Percentiles rank a stretch among this genome's conserved stretches.
These are phyloP conservation scores for Candida argentea DNA, from an alignment of 805 yeast genomes.

Conservation along the genomic window DNA sequence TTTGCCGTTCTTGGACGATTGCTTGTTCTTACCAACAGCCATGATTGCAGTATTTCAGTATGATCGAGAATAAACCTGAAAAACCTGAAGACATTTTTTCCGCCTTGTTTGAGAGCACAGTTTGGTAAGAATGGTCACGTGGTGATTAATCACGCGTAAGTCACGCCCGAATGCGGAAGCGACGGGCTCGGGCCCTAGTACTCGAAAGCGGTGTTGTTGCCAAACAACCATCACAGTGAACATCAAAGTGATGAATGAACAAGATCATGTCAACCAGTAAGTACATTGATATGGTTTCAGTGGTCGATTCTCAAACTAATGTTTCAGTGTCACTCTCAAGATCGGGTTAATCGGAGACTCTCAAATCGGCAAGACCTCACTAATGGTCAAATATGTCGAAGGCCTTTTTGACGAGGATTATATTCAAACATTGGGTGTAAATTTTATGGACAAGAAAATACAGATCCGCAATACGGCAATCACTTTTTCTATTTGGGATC, in stretches of 20 bases:
- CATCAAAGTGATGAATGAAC: slow-evolving; percentile 8
- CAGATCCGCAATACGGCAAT: slow-evolving; percentile 79
- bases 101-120: too few species aligned
- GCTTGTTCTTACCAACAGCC: slow-evolving; percentile 81
- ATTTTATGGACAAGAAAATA: slow-evolving; percentile 85
- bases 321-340: slow-evolving; percentile 52
- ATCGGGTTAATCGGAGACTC: slow-evolving; percentile 94
- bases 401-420: slow-evolving; percentile 86
- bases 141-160: too few species aligned
- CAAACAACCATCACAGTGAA: slow-evolving; percentile 3
- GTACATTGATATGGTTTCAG: slow-evolving; percentile 9
- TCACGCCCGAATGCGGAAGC: too few species aligned
- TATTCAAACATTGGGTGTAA: slow-evolving; percentile 90
- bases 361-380: slow-evolving; percentile 89
- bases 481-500: slow-evolving; percentile 88
- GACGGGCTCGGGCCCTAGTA: too few species aligned
- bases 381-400: slow-evolving; percentile 96
- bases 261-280: slow-evolving; percentile 29
- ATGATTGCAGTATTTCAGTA: slow-evolving; percentile 29
- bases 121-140: too few species aligned
- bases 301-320: too few species aligned
- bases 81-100: too few species aligned
- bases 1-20: slow-evolving; percentile 85
- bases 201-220: too few species aligned
- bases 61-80: too few species aligned